These are phyloP conservation scores for Neonothopanus nambi DNA, from an alignment of 1,284 basidiomycete genomes.

Conservation along the genomic window DNA sequence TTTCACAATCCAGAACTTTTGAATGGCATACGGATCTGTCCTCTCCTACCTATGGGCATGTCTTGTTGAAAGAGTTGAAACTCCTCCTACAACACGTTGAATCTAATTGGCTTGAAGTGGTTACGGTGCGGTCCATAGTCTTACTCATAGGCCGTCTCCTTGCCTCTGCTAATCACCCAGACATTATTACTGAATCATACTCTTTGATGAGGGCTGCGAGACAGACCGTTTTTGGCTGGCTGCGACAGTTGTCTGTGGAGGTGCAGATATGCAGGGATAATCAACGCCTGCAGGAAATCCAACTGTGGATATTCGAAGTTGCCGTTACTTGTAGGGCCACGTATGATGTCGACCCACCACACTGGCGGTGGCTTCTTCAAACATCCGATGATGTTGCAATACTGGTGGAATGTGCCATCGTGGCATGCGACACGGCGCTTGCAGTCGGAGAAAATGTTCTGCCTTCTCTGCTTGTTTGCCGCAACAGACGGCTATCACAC, in stretches of 20 bases:
- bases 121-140: constrained; percentile 37
- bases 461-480: constrained; percentile 17
- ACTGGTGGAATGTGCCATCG: constrained; percentile 36
- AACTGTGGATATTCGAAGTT: constrained; percentile 31
- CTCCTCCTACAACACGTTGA: constrained; percentile 30
- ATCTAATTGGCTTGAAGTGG: constrained; percentile 44
- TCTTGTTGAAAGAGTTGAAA: constrained; percentile 35
- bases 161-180: constrained; percentile 19
- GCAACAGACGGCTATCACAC: neutral
- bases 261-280: constrained; percentile 17
- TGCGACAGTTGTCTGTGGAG: neutral
- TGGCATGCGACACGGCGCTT: constrained; percentile 31
- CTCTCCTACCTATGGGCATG: constrained; percentile 31
- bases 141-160: constrained; percentile 36
- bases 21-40: constrained; percentile 36
- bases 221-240: constrained; percentile 1
- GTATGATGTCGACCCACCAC: constrained; percentile 34
- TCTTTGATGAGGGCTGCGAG: neutral
- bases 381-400: constrained; percentile 28
- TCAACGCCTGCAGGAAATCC: constrained; percentile 21
- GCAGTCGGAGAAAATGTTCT: neutral
- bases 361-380: constrained; percentile 22
- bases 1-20: constrained; percentile 13
- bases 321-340: constrained; percentile 41
- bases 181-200: neutral